A percentile compares a stretch with the other conserved stretches of the same genome.
Conservation (phyloP, 78 protist genomes). For the Diacronema lutheri region DNA sequence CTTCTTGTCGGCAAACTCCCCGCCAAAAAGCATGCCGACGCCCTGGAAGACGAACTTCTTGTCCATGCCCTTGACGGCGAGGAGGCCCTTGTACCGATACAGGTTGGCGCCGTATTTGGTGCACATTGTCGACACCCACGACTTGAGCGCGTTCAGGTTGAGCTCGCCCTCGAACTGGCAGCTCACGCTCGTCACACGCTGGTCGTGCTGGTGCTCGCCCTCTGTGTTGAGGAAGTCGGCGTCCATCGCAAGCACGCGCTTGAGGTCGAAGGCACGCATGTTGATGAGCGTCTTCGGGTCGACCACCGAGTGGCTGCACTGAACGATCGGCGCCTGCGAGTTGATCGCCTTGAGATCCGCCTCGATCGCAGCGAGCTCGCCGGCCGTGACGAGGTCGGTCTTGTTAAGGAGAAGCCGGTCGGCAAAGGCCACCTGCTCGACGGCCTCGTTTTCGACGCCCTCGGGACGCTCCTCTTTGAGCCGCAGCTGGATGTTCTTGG, state of each 20-base stretch:
- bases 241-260: background rate
- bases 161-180: background rate
- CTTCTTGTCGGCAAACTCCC: background rate
- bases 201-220: conserved; percentile 24
- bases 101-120: background rate
- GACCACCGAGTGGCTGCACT: background rate
- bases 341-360: background rate
- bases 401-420: background rate
- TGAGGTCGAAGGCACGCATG: conserved; percentile 22
- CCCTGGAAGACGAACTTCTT: background rate
- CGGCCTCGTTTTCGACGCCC: conserved; percentile 34
- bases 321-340: background rate
- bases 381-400: background rate
- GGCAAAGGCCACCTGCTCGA: conserved; percentile 30
- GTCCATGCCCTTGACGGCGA: background rate
- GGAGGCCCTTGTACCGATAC: conserved; percentile 38
- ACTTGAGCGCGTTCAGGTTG: conserved; percentile 8
- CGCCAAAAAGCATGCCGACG: background rate
- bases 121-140: background rate
- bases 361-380: background rate
- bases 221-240: conserved; percentile 21
- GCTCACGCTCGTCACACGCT: background rate
- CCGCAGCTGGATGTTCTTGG: conserved; percentile 22
- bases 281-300: background rate
- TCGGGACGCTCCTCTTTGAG: conserved; percentile 2